phyloP scores from a whole-genome alignment of 2,329 filamentous ascomycete species.

The Botrytis cinerea region DNA sequence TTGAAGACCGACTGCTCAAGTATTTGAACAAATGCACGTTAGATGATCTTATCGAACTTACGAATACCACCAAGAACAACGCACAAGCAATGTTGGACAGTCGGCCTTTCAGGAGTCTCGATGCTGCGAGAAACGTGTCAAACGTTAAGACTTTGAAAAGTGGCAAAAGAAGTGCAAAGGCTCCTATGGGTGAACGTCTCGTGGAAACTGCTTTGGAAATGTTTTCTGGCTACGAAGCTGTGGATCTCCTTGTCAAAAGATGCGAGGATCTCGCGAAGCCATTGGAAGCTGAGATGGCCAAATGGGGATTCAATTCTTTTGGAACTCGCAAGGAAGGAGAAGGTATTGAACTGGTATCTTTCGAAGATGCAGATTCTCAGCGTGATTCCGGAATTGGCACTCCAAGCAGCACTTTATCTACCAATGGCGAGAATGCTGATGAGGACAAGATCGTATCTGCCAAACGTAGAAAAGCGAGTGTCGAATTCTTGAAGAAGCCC shows the following conservation, averaged over 20 bases:
- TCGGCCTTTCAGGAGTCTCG: conserved; percentile 71
- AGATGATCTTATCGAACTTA: conserved; percentile 79
- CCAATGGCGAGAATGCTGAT: conserved; percentile 45
- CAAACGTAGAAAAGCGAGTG: conserved; percentile 31
- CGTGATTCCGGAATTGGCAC: conserved; percentile 71
- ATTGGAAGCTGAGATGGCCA: conserved; percentile 63
- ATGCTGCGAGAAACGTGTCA: conserved; percentile 66
- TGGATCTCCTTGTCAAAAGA: conserved; percentile 76
- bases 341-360: conserved; percentile 55
- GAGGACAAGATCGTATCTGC: conserved; percentile 46
- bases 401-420: conserved; percentile 48
- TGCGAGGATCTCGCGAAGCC: conserved; percentile 74
- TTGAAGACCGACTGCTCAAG: conserved; percentile 63
- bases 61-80: conserved; percentile 68
- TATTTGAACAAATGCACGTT: conserved; percentile 81
- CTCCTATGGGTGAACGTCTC: conserved; percentile 64
- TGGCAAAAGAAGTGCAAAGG: conserved; percentile 50
- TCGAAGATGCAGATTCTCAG: conserved; percentile 42
- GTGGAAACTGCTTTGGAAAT: conserved; percentile 71
- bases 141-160: conserved; percentile 50
- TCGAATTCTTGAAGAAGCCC: conserved; percentile 58
- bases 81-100: conserved; percentile 70
- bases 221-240: conserved; percentile 76
- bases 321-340: conserved; percentile 59
- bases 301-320: conserved; percentile 68